These are phyloP conservation scores for Dichotomopilus funicola DNA, from an alignment of 2,329 filamentous ascomycete species.

Conservation along the genomic window DNA sequence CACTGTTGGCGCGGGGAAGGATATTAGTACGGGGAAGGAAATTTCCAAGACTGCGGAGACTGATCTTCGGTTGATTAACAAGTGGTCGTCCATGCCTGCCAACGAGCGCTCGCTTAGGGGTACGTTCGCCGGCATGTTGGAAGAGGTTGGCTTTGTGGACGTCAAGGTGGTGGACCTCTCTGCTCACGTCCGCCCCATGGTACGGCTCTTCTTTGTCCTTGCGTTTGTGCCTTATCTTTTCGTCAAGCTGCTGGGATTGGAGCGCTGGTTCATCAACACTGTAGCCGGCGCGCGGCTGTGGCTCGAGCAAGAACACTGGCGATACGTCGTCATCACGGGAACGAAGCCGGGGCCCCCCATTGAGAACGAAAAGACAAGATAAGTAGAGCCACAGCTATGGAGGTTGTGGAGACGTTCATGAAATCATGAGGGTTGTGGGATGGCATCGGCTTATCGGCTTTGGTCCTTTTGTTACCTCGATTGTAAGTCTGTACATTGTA, in stretches of 20 bases:
- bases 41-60: slow-evolving; percentile 26
- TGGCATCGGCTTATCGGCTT: no score
- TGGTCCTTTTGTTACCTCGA: no score
- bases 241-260: slow-evolving; percentile 36
- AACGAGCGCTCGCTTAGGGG: slow-evolving; percentile 34
- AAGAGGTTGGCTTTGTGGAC: slow-evolving; percentile 40
- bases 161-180: slow-evolving; percentile 39
- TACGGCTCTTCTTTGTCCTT: slow-evolving; percentile 40
- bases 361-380: slow-evolving; percentile 7
- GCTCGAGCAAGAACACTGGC: slow-evolving; percentile 29
- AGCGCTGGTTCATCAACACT: slow-evolving; percentile 42
- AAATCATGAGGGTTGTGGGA: no score
- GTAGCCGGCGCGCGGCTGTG: slow-evolving; percentile 37
- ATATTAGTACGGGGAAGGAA: slow-evolving; percentile 1
- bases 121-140: slow-evolving; percentile 35
- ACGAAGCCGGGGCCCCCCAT: slow-evolving; percentile 28
- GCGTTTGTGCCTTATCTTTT: slow-evolving; percentile 42
- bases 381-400: no score
- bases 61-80: slow-evolving; percentile 34
- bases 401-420: no score
- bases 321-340: slow-evolving; percentile 32
- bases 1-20: slow-evolving; percentile 22
- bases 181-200: slow-evolving; percentile 42
- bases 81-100: slow-evolving; percentile 41
- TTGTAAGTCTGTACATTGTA: no score